Base-by-base conservation (phyloP, 495 filamentous ascomycete species). In the Schizothecium vesticola region DNA sequence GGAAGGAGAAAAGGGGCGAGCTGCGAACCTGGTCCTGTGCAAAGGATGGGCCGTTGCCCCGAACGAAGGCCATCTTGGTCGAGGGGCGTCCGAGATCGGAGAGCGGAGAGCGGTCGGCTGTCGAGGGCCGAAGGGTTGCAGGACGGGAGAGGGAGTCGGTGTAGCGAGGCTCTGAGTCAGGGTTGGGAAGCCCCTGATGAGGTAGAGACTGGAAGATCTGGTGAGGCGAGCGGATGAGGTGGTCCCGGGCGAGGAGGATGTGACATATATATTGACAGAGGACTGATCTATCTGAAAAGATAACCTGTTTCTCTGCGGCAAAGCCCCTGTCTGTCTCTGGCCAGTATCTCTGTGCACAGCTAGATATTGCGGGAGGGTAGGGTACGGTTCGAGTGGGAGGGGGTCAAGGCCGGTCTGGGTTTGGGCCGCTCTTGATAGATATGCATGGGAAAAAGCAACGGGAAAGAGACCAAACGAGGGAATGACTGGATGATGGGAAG, bases 11-110 rank as follows among this genome's bases (percentile, higher is more conserved):
- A 58, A 24, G 66, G 29, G 26, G 56, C 51, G 51, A 57, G 61
- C 19, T 23, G 31, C 43, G 69, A 73, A 77, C 76, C 71, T 78
- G 75, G 71, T 73, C 70, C 59, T 73, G 71, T 36, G 73, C 64
- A 63, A 77, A 76, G 57, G 66, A 68, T 55, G 68, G 64, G 26
- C 66, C 64, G 66, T 62, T 68, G 13, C 70, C 56, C 51, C 58
- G 68, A 19, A 66, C 57, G 21, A 70, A 74, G 11, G 75, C 74
- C 76, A 78, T 78, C 59, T 31, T 67, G 6, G 28, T n/a, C 10
- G 25, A 62, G 59, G 11, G 21, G 56, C 21, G 13, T 16, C 10
- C 24, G 56, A 12, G 13, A 23, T 4, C n/a, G 21, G 23, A 24
- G 23, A 11, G 24, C 25, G 57, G 13, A 19, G 58, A 28, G 23